A percentile compares a stretch with the other conserved stretches of the same genome.
These are phyloP conservation scores for Helotiales sp. DNA, from an alignment of 2,329 filamentous ascomycete species.

Conservation along the genomic window DNA sequence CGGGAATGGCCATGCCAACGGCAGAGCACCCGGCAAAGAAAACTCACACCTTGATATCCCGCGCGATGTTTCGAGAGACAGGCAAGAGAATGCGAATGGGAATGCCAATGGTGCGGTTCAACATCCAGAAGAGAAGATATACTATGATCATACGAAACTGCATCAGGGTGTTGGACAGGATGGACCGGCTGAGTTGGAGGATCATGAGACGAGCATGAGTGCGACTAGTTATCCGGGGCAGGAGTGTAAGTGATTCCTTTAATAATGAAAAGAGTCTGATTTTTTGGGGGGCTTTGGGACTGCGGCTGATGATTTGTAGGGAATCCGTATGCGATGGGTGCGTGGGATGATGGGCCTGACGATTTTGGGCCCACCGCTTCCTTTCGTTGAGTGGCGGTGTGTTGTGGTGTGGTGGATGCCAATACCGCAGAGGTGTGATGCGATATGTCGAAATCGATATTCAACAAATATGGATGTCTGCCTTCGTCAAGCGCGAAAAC, in stretches of 20 bases:
- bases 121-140: slow-evolving; percentile 59
- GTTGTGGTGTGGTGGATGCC: too few relatives aligned
- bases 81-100: neutral
- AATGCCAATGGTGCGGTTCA: slow-evolving; percentile 7
- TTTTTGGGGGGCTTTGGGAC: neutral
- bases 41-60: neutral
- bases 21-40: neutral
- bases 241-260: slow-evolving; percentile 54
- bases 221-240: slow-evolving; percentile 73
- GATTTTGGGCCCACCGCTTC: neutral
- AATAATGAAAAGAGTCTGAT: neutral
- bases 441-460: too few relatives aligned
- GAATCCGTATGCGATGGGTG: slow-evolving; percentile 24
- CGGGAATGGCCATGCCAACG: neutral
- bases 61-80: neutral
- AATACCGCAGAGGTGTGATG: too few relatives aligned
- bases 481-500: too few relatives aligned
- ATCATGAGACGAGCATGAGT: slow-evolving; percentile 58
- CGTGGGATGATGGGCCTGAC: slow-evolving; percentile 24
- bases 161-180: slow-evolving; percentile 26
- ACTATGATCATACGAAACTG: slow-evolving; percentile 27
- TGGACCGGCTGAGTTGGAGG: slow-evolving; percentile 49
- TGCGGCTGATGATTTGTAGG: neutral
- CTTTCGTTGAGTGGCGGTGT: neutral
- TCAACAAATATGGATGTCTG: too few relatives aligned